Percentiles rank a stretch among this genome's conserved stretches.
Evolutionary conservation across 2,329 filamentous ascomycete genomes (phyloP).

Genomic region (Monilinia polystroma): DNA sequence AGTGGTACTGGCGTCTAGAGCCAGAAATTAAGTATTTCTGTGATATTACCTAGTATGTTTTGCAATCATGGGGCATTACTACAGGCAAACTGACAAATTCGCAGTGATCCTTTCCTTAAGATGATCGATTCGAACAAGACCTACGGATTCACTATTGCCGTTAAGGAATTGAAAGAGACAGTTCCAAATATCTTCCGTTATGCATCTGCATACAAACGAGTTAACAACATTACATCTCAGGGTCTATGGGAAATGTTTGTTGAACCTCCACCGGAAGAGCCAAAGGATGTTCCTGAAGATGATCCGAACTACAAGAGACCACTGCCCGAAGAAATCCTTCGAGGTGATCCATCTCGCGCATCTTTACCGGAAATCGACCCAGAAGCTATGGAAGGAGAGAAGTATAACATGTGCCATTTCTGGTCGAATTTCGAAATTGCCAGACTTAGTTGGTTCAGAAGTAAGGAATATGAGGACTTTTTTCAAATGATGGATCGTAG

Average conservation of each 20-base stretch:
- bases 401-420: slow-evolving; percentile 99
- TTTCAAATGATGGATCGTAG: slow-evolving; percentile 99
- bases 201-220: slow-evolving; percentile 94
- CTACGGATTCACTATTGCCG: slow-evolving; percentile 97
- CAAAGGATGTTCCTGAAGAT: slow-evolving; percentile 56
- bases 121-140: slow-evolving; percentile 97
- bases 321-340: slow-evolving; percentile 77
- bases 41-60: slow-evolving; percentile 90
- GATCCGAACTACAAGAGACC: slow-evolving; percentile 55
- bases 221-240: slow-evolving; percentile 85
- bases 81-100: slow-evolving; percentile 8
- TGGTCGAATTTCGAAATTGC: slow-evolving; percentile 99
- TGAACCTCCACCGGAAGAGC: slow-evolving; percentile 66
- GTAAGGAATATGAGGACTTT: slow-evolving; percentile 96
- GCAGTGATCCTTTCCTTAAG: slow-evolving; percentile 86
- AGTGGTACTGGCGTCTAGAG: slow-evolving; percentile 99
- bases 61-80: not conserved
- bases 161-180: slow-evolving; percentile 96
- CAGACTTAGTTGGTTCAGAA: slow-evolving; percentile 90
- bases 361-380: slow-evolving; percentile 79
- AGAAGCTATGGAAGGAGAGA: slow-evolving; percentile 94
- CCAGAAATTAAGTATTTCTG: slow-evolving; percentile 99
- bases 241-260: slow-evolving; percentile 99
- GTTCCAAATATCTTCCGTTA: slow-evolving; percentile 99
- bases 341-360: slow-evolving; percentile 68